Percentiles rank a stretch among this genome's conserved stretches.
phyloP scores from a whole-genome alignment of 306 rosid species.

The Hylodesmum podocarpum region DNA sequence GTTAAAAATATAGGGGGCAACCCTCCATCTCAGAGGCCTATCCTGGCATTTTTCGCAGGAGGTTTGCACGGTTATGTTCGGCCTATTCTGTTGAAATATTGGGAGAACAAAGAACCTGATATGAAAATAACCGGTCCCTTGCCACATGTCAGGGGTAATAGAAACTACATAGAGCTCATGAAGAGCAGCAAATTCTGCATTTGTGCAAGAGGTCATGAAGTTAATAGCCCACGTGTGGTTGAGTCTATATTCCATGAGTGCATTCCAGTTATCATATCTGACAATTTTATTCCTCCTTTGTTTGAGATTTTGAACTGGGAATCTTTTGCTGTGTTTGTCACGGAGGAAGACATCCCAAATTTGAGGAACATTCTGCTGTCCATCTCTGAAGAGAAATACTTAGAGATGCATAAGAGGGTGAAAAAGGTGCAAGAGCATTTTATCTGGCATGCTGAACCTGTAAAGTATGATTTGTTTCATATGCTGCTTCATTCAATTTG shows the following conservation, averaged over 20 bases:
- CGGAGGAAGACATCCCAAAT: constrained; percentile 72
- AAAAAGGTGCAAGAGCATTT: constrained; percentile 84
- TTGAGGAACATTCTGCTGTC: constrained; percentile 75
- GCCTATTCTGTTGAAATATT: constrained; percentile 62
- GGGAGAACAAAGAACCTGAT: constrained; percentile 90
- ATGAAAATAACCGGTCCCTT: constrained; percentile 69
- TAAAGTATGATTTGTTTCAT: constrained; percentile 85
- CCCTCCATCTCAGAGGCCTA: constrained; percentile 66
- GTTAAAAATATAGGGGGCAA: constrained; percentile 69
- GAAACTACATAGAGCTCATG: constrained; percentile 63
- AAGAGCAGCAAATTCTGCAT: constrained; percentile 91
- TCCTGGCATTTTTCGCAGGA: constrained; percentile 85
- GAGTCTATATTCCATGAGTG: constrained; percentile 85
- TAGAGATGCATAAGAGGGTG: constrained; percentile 76
- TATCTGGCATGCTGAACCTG: constrained; percentile 85
- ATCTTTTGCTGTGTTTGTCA: constrained; percentile 80
- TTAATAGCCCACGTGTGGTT: constrained; percentile 90
- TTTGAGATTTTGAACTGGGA: constrained; percentile 88
- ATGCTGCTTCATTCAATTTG: constrained; percentile 93
- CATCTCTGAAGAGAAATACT: constrained; percentile 66
- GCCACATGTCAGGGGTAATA: constrained; percentile 57
- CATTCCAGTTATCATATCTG: constrained; percentile 90
- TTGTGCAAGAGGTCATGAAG: constrained; percentile 93
- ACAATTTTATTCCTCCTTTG: constrained; percentile 91
- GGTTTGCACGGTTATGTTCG: constrained; percentile 82